These are phyloP conservation scores for Tetradesmus obliquus DNA, from an alignment of 139 green algal species.

Conservation along the genomic window DNA sequence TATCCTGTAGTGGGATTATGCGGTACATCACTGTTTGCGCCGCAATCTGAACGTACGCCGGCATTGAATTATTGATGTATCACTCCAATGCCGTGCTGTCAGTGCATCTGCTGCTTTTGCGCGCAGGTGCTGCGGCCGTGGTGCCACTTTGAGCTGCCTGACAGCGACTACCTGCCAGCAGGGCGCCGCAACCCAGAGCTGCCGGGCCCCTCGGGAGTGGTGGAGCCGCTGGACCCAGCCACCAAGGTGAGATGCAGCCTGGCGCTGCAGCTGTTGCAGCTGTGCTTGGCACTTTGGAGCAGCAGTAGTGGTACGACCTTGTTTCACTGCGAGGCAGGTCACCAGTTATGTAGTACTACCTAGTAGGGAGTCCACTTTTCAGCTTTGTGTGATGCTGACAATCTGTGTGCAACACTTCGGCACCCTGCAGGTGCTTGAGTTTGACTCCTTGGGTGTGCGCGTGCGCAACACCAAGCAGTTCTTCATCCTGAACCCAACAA, in stretches of 20 bases:
- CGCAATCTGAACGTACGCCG: no score
- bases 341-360: no score
- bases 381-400: background rate
- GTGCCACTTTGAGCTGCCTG: slow-evolving; percentile 88
- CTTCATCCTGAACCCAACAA: slow-evolving; percentile 87
- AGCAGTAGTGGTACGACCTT: no score
- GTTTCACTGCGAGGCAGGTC: no score
- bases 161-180: slow-evolving; percentile 70
- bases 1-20: background rate
- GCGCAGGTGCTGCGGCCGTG: slow-evolving; percentile 73
- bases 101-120: background rate
- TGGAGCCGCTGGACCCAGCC: slow-evolving; percentile 73
- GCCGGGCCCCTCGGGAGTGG: slow-evolving; percentile 59
- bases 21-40: no score
- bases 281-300: background rate
- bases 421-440: slow-evolving; percentile 68
- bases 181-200: slow-evolving; percentile 71
- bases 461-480: slow-evolving; percentile 85
- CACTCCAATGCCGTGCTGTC: background rate
- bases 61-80: background rate
- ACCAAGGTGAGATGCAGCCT: slow-evolving; percentile 61
- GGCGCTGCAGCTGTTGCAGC: background rate
- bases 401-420: background rate
- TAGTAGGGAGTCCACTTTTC: no score
- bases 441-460: slow-evolving; percentile 73